Percentiles rank a stretch among this genome's conserved stretches.
These are phyloP conservation scores for Rhodotorula sp. DNA, from an alignment of 1,284 basidiomycete genomes.

Conservation along the genomic window DNA sequence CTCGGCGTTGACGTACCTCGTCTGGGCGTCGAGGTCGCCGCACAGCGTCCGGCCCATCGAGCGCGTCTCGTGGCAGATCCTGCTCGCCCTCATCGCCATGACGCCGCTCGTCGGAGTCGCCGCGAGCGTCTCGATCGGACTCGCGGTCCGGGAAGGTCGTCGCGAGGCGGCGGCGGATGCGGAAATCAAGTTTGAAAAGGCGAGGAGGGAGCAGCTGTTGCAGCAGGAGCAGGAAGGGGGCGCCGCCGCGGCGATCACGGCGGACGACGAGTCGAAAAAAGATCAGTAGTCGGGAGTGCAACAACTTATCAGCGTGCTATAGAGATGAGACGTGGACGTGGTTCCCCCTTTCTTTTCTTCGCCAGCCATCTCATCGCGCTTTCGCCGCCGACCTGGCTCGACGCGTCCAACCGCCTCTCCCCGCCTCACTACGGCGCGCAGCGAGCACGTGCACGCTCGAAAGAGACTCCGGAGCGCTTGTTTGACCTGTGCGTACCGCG, in stretches of 20 bases:
- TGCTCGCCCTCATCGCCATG: slow-evolving; percentile 9
- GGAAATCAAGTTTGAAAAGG: slow-evolving; percentile 6
- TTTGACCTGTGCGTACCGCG: too few species aligned
- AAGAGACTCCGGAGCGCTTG: too few species aligned
- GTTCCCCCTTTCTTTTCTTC: too few species aligned
- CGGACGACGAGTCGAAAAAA: slow-evolving; percentile 11
- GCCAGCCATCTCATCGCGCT: too few species aligned
- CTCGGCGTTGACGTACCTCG: slow-evolving; percentile 25
- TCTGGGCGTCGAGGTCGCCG: slow-evolving; percentile 4
- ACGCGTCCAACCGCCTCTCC: too few species aligned
- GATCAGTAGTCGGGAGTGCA: background rate
- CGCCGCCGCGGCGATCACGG: background rate
- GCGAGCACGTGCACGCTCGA: too few species aligned
- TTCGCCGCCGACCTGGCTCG: too few species aligned
- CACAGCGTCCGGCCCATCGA: slow-evolving; percentile 1
- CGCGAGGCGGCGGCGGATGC: slow-evolving; percentile 20
- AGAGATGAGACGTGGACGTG: too few species aligned
- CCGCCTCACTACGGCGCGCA: too few species aligned
- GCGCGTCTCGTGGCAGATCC: slow-evolving; percentile 6
- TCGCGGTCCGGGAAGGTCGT: slow-evolving; percentile 27
- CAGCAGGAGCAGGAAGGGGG: background rate
- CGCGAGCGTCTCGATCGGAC: slow-evolving; percentile 12
- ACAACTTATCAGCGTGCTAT: too few species aligned
- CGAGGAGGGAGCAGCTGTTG: slow-evolving; percentile 12
- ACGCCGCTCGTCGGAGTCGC: slow-evolving; percentile 22